phyloP scores from a whole-genome alignment of 768 basidiomycete genomes.

The Daedaleopsis nitida region DNA sequence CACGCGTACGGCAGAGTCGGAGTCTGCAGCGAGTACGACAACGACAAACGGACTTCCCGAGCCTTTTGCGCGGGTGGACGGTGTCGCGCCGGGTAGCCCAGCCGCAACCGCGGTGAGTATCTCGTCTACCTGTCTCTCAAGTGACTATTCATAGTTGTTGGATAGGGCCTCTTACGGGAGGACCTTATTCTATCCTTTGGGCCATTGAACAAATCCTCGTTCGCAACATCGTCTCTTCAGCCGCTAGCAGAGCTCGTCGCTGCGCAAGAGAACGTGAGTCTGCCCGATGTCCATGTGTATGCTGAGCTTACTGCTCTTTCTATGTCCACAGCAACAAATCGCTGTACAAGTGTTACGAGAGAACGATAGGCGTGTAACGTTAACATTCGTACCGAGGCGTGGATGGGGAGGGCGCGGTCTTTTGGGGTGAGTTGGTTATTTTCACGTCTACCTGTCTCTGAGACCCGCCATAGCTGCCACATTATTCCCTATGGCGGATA shows the following conservation, averaged over 20 bases:
- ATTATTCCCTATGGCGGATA: slow-evolving; percentile 22
- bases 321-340: slow-evolving; percentile 51
- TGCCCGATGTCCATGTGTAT: background rate
- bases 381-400: slow-evolving; percentile 26
- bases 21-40: slow-evolving; percentile 11
- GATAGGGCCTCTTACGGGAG: slow-evolving; percentile 65
- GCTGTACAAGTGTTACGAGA: slow-evolving; percentile 58
- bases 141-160: background rate
- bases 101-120: slow-evolving; percentile 75
- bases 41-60: slow-evolving; percentile 16
- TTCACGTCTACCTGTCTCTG: background rate
- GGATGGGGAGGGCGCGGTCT: slow-evolving; percentile 90
- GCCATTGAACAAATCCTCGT: slow-evolving; percentile 52
- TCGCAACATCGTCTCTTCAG: slow-evolving; percentile 57
- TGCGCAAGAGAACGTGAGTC: slow-evolving; percentile 75
- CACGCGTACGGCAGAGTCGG: slow-evolving; percentile 22
- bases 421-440: slow-evolving; percentile 60
- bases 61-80: slow-evolving; percentile 83
- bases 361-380: slow-evolving; percentile 38
- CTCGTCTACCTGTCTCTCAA: slow-evolving; percentile 12
- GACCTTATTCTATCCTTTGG: slow-evolving; percentile 81
- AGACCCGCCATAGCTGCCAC: slow-evolving; percentile 20
- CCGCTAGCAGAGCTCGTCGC: slow-evolving; percentile 74
- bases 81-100: slow-evolving; percentile 79
- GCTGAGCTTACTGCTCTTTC: background rate